Conservation (phyloP, 148 eudicot species). For the Rhododendron molle region DNA sequence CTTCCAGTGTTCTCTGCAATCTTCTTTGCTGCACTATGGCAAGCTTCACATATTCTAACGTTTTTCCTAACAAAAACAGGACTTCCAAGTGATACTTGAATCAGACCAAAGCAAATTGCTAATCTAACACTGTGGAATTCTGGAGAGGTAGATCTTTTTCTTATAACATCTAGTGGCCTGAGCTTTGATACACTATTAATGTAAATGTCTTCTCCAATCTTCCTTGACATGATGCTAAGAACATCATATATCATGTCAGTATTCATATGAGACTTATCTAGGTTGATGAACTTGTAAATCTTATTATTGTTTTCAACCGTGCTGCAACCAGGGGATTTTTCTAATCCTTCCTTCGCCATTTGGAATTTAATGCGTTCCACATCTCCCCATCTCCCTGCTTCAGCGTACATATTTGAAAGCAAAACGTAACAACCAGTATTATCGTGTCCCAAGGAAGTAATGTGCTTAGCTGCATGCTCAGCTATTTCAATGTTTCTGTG, state of each 20-base stretch:
- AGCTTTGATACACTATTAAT: slow-evolving; percentile 24
- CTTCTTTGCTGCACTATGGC: slow-evolving; percentile 54
- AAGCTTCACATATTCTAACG: slow-evolving; percentile 55
- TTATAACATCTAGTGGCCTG: slow-evolving; percentile 29
- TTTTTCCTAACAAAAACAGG: slow-evolving; percentile 55
- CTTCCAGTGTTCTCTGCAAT: slow-evolving; percentile 44
- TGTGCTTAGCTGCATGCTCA: slow-evolving; percentile 46
- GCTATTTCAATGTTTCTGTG: slow-evolving; percentile 51
- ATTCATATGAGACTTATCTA: slow-evolving; percentile 42
- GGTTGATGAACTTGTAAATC: slow-evolving; percentile 32
- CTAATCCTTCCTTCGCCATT: slow-evolving; percentile 39
- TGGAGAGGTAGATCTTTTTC: slow-evolving; percentile 32
- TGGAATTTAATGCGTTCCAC: slow-evolving; percentile 35
- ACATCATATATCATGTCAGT: slow-evolving; percentile 41
- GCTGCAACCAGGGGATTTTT: slow-evolving; percentile 42
- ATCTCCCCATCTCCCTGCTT: slow-evolving; percentile 59
- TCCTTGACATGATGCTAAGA: slow-evolving; percentile 34
- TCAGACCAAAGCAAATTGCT: slow-evolving; percentile 53
- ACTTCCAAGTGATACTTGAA: slow-evolving; percentile 32
- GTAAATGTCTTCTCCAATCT: slow-evolving; percentile 33
- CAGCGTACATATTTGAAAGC: slow-evolving; percentile 59
- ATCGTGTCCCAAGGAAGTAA: slow-evolving; percentile 37
- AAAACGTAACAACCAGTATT: slow-evolving; percentile 55
- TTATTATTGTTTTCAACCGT: slow-evolving; percentile 34
- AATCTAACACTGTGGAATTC: slow-evolving; percentile 59